Evolutionary conservation across 106 monocot genomes (phyloP).

Genomic region (Agapanthus africanus): DNA sequence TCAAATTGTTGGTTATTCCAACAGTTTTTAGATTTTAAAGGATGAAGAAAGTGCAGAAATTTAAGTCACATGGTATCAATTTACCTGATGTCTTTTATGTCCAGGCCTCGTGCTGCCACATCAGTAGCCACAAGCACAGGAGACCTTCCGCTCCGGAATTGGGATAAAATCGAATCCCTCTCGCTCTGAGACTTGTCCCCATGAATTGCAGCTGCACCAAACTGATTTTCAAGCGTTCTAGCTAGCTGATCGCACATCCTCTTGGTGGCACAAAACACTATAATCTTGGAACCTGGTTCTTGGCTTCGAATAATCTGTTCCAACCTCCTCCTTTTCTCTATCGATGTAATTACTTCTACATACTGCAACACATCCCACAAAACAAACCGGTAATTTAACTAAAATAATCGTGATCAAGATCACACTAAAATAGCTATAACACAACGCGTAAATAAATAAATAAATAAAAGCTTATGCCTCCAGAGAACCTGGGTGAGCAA

Average conservation of each 20-base stretch:
- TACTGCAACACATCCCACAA: constrained; percentile 22
- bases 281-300: constrained; percentile 69
- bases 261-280: constrained; percentile 81
- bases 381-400: no score
- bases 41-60: no score
- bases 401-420: neutral
- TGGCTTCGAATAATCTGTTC: constrained; percentile 76
- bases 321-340: constrained; percentile 61
- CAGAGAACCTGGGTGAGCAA: neutral
- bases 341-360: constrained; percentile 58
- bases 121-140: constrained; percentile 79
- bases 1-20: no score
- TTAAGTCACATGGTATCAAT: no score
- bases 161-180: constrained; percentile 55
- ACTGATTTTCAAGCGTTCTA: constrained; percentile 40
- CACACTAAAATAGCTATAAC: no score
- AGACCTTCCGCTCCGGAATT: constrained; percentile 62
- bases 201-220: constrained; percentile 81
- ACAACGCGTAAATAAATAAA: no score
- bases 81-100: constrained; percentile 83
- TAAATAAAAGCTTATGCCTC: neutral
- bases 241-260: constrained; percentile 78
- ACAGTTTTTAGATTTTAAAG: no score
- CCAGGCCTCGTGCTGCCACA: constrained; percentile 77
- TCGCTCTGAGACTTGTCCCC: constrained; percentile 80